Evolutionary conservation across 768 basidiomycete genomes (phyloP).

Genomic region (Panaeolus papilionaceus): DNA sequence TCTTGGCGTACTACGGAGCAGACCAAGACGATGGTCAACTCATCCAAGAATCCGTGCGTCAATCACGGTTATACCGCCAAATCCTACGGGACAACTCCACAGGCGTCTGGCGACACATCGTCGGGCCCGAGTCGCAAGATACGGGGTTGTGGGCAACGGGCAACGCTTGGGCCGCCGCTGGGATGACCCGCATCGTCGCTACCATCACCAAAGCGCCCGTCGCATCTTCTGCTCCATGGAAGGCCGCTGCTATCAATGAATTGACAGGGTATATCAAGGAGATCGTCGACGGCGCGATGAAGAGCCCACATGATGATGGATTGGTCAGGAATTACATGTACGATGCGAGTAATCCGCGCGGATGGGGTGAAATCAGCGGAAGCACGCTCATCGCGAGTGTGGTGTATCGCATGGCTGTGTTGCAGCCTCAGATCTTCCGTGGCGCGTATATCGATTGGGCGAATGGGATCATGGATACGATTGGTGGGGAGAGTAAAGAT

Average conservation of each 20-base stretch:
- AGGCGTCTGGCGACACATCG: conserved; percentile 48
- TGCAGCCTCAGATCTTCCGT: conserved; percentile 36
- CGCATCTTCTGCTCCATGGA: conserved; percentile 21
- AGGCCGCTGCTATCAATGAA: conserved; percentile 35
- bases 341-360: conserved; percentile 34
- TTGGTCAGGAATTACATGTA: conserved; percentile 50
- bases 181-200: conserved; percentile 66
- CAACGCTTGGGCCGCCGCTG: conserved; percentile 77
- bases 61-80: conserved; percentile 45
- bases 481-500: conserved; percentile 35
- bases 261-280: conserved; percentile 48
- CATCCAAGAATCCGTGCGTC: conserved; percentile 43
- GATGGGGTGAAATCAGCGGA: conserved; percentile 53
- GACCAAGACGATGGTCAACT: conserved; percentile 41
- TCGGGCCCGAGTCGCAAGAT: conserved; percentile 45
- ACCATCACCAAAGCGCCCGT: conserved; percentile 48
- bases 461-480: conserved; percentile 34
- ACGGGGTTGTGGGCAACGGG: conserved; percentile 56
- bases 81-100: conserved; percentile 40
- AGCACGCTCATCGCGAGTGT: conserved; percentile 45
- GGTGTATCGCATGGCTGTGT: conserved; percentile 47
- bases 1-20: conserved; percentile 54
- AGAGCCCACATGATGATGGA: conserved; percentile 36
- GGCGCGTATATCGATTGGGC: conserved; percentile 42
- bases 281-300: conserved; percentile 50